Percentiles rank a stretch among this genome's conserved stretches.
Evolutionary conservation across 2,329 filamentous ascomycete genomes (phyloP).

Genomic region (Cladophialophora carrionii): DNA sequence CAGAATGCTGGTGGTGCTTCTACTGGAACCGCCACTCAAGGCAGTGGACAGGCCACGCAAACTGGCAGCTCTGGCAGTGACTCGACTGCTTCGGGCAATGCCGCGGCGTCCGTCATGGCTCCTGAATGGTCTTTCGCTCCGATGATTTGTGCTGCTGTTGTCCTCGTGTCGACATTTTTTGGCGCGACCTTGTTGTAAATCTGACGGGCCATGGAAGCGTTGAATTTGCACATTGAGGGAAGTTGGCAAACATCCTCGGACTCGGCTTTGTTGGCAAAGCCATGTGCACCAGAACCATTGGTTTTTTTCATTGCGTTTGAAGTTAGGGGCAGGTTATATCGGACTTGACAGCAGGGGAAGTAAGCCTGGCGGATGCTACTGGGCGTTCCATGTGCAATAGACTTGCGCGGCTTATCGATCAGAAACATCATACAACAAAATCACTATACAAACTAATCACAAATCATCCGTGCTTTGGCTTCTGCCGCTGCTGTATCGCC

Average conservation of each 20-base stretch:
- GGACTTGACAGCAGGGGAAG: constrained; percentile 17
- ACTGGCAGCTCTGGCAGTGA: constrained; percentile 41
- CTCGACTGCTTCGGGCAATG: constrained; percentile 43
- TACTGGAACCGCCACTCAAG: constrained; percentile 54
- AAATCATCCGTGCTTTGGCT: background rate
- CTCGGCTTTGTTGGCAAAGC: background rate
- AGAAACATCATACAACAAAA: constrained; percentile 10
- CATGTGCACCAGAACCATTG: constrained; percentile 11
- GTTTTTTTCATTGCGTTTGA: constrained; percentile 18
- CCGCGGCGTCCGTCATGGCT: constrained; percentile 50
- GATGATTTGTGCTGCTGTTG: constrained; percentile 55
- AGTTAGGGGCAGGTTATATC: constrained; percentile 14
- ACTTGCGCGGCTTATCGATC: constrained; percentile 20
- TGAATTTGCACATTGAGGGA: background rate
- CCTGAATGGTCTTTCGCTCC: constrained; percentile 56
- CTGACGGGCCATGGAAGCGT: constrained; percentile 1
- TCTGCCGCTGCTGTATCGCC: constrained; percentile 2
- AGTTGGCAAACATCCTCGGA: background rate
- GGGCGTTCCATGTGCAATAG: constrained; percentile 25
- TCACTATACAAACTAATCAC: constrained; percentile 19
- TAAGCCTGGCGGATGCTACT: constrained; percentile 26
- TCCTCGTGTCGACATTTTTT: constrained; percentile 58
- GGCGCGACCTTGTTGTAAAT: constrained; percentile 54
- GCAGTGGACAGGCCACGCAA: constrained; percentile 48
- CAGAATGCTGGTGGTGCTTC: constrained; percentile 59